Evolutionary conservation across 192 early-diverging fungal genomes (phyloP).

Genomic region (Borealophlyctis nickersoniae): DNA sequence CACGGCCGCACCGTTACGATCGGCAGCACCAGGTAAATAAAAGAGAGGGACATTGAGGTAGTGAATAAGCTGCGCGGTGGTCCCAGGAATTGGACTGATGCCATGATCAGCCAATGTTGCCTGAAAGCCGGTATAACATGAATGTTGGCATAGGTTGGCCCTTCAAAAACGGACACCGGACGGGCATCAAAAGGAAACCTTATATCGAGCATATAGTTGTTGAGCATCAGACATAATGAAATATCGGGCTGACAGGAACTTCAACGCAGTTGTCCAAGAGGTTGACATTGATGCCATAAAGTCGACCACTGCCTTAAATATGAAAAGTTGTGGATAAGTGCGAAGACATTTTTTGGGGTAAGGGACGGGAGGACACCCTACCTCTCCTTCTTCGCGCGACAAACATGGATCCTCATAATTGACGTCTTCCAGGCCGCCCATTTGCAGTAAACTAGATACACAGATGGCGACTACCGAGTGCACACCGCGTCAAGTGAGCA

Average conservation of each 20-base stretch:
- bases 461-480: no score
- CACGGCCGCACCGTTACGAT: slow-evolving; percentile 12
- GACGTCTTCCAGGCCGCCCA: no score
- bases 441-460: no score
- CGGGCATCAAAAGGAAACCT: neutral
- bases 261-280: neutral
- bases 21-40: slow-evolving; percentile 17
- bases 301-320: neutral
- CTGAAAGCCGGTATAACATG: slow-evolving; percentile 1
- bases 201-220: neutral
- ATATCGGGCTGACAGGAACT: slow-evolving; percentile 3
- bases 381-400: no score
- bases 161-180: neutral
- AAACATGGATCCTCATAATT: no score
- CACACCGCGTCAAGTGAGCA: no score
- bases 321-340: no score
- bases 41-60: slow-evolving; percentile 27
- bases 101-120: slow-evolving; percentile 11
- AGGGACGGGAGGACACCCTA: no score
- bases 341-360: no score
- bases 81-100: slow-evolving; percentile 3
- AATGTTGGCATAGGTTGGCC: neutral
- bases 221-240: neutral
- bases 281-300: neutral
- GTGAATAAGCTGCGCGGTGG: slow-evolving; percentile 17